Base-by-base conservation (phyloP, 75 land plant genomes). In the Isoetes taiwanensis region DNA sequence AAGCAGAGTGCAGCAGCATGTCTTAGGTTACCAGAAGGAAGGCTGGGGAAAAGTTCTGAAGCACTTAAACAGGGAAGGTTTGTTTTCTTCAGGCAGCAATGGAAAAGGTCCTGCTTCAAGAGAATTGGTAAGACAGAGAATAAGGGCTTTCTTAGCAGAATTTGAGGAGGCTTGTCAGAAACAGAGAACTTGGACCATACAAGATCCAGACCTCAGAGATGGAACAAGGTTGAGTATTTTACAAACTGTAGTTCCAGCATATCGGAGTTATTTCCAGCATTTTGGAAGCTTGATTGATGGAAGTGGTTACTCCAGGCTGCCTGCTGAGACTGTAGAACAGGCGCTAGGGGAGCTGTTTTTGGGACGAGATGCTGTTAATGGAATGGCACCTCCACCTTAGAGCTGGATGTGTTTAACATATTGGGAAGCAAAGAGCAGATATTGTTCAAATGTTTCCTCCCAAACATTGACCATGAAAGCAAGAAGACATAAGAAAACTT, bases 81-180 rank as follows among this genome's bases (percentile, higher is more conserved):
- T 84, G 29, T 63, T 73, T 31, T 5, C 73, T 46, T 77, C 79
- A 32, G n/a, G n/a, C n/a, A 65, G 68, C 2, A 69, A 77, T 4
- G 81, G 94, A 12, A 71, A 70, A 41, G 81, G 82, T 25, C n/a
- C n/a, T n/a, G 76, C 79, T 40, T 79, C 94, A 16, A 76, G 85
- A 26, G 94, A 87, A 62, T 66, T 80, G 27, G 61, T 75, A 16
- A 85, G 80, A 66, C 71, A 85, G 54, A 67, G 74, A 54, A 59
- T 83, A n/a, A 83, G 72, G 31, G 61, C 75, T 6, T 86, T 86
- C 60, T 72, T 72, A 43, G 72, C 63, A 2, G 70, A 69, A 0
- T 77, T 83, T 53, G 88, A 83, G 16, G 76, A 75, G 9, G 60
- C 66, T 28, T 69, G 62, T 33, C 72, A 54, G 58, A 77, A 64